Evolutionary conservation across 2,329 filamentous ascomycete species (phyloP), one percentile per base, ranked within the genome.

Genomic region (Sarocladium brachiariae): DNA sequence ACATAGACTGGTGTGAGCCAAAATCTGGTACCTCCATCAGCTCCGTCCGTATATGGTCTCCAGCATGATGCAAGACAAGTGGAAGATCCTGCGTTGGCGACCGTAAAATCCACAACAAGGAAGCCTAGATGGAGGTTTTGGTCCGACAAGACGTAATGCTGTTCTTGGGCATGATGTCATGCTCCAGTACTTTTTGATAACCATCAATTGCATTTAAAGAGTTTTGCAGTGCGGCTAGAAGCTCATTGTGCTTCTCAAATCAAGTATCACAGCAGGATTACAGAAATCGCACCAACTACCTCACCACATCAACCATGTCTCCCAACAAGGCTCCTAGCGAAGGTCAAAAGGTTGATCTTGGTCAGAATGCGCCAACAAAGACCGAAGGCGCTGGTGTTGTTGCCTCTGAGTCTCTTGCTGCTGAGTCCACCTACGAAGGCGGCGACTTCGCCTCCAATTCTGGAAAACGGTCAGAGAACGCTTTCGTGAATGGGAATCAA

Each of bases 331-430:
- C 51, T 50, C 51, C 53, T 23, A 49, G 49, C 30, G 45, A 53
- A 50, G 53, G 51, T 25, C 47, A 51, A n/a, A 55, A 55, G 50
- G 76, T 79, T 53, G 67, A 66, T 16, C 65, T 66, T 39, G 71
- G 74, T 51, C 55, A 65, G 53, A 66, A 77, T 43, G 72, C 78
- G 39, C 76, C 80, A 24, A 51, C 61, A 1, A 76, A 74, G 52
- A 63, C 70, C 14, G 88, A 93, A 65, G 70, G 75, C 13, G 71
- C 84, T 4, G 89, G 89, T 49, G 59, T 73, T 23, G 75, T 92
- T 1, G 69, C 77, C 39, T 71, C 76, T 13, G 86, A 86, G 66
- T 92, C 87, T 6, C 81, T 95, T 4, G 89, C 89, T 10, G 84
- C 81, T 52, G 84, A 92, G 60, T 93, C 87, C 0, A 68, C 81